Conservation (phyloP, 768 basidiomycete species). For the Calocybe gangraenosa region DNA sequence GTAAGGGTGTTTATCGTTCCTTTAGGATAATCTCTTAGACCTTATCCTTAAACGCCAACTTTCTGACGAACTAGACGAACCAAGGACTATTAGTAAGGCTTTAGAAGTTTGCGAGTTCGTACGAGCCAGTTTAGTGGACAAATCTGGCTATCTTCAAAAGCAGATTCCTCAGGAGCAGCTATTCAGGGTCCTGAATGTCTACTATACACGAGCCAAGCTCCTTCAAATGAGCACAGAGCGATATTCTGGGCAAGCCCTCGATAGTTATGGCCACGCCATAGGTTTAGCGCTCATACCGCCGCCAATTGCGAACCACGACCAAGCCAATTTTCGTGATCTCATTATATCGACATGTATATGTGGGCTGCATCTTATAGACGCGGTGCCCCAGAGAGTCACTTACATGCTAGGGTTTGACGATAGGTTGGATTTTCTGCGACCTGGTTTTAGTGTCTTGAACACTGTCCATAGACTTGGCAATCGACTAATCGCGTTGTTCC, state of each 20-base stretch:
- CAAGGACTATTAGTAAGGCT: neutral
- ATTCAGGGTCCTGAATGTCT: neutral
- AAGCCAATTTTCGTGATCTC: neutral
- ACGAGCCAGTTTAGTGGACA: neutral
- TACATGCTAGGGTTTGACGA: neutral
- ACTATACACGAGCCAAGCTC: conserved; percentile 1
- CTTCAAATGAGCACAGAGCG: neutral
- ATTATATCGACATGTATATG: neutral
- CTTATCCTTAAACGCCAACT: neutral
- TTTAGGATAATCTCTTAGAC: neutral
- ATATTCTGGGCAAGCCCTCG: neutral
- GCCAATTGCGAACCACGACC: neutral
- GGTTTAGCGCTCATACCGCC: neutral
- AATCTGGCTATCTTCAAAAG: neutral
- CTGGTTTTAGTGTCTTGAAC: neutral
- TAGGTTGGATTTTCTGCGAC: neutral
- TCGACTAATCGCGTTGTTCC: neutral
- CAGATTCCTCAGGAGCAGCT: neutral
- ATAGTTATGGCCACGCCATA: neutral
- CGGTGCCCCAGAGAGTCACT: neutral
- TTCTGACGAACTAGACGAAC: neutral
- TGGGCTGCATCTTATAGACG: neutral
- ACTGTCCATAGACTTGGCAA: neutral
- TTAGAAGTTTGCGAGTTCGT: neutral
- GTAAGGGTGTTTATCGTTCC: no score